A percentile compares a stretch with the other conserved stretches of the same genome.
phyloP scores from a whole-genome alignment of 768 basidiomycete species.

The Cystobasidium tubakii region DNA sequence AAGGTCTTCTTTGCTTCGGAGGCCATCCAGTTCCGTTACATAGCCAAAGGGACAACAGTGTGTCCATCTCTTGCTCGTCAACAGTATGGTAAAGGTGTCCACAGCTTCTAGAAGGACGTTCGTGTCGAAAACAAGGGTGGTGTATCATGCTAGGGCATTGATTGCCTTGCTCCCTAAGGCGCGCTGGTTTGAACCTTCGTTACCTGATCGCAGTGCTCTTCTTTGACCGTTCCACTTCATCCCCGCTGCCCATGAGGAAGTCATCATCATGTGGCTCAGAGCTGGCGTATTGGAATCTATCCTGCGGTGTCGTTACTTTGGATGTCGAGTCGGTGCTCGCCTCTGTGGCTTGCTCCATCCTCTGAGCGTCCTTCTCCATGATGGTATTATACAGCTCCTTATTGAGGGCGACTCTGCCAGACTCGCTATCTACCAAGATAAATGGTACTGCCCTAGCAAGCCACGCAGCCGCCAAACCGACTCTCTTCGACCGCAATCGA shows the following conservation, averaged over 20 bases:
- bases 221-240: slow-evolving; percentile 29
- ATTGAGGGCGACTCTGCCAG: neutral
- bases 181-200: slow-evolving; percentile 64
- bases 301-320: neutral
- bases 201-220: slow-evolving; percentile 58
- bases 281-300: too few species aligned
- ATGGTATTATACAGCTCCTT: neutral
- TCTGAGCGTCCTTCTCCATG: neutral
- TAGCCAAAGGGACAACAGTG: slow-evolving; percentile 80
- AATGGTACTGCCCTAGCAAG: neutral
- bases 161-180: slow-evolving; percentile 54
- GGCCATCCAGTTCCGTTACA: slow-evolving; percentile 95
- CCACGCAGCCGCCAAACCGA: slow-evolving; percentile 11
- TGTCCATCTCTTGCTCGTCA: slow-evolving; percentile 79
- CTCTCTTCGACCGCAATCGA: slow-evolving; percentile 25
- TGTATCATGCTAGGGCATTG: slow-evolving; percentile 73
- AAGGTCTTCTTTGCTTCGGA: slow-evolving; percentile 58
- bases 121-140: slow-evolving; percentile 84
- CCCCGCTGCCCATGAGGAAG: neutral
- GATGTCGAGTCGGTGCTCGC: neutral
- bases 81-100: slow-evolving; percentile 62
- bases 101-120: slow-evolving; percentile 87
- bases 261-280: neutral
- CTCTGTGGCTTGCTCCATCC: neutral
- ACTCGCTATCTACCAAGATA: neutral